Conservation (phyloP, 75 land plant genomes). For the Isoetes taiwanensis region DNA sequence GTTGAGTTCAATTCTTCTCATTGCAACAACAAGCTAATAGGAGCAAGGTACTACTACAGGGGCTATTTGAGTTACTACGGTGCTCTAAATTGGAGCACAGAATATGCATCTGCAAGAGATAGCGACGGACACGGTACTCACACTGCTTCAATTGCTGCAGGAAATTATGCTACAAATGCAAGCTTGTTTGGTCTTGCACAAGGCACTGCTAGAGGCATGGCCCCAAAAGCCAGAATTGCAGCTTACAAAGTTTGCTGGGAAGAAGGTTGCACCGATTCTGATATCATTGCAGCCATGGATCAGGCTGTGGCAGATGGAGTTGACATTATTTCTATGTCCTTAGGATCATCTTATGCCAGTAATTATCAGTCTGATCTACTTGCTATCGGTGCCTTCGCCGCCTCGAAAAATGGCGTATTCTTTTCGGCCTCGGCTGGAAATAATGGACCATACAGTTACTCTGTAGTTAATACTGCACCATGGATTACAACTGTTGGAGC, state of each 20-base stretch:
- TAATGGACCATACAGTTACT: conserved; percentile 35
- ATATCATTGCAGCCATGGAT: conserved; percentile 67
- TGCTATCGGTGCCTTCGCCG: conserved; percentile 51
- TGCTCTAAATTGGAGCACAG: conserved; percentile 31
- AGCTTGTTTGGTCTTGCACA: conserved; percentile 48
- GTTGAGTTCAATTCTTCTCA: conserved; percentile 40
- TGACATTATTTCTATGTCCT: conserved; percentile 50
- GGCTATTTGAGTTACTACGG: conserved; percentile 49
- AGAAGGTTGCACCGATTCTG: conserved; percentile 47
- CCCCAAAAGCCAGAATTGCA: conserved; percentile 52
- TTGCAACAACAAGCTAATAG: conserved; percentile 79
- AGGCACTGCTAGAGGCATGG: conserved; percentile 55
- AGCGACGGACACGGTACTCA: conserved; percentile 77
- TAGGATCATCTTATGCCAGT: conserved; percentile 25
- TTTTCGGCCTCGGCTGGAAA: conserved; percentile 55
- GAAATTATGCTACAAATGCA: conserved; percentile 28
- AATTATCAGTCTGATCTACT: conserved; percentile 20
- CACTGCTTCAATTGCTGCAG: conserved; percentile 63
- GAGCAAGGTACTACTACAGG: conserved; percentile 55
- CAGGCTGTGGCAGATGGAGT: conserved; percentile 72
- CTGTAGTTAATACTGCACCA: conserved; percentile 52
- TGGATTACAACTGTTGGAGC: conserved; percentile 82
- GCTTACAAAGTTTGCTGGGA: conserved; percentile 82
- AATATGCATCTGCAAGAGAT: conserved; percentile 52
- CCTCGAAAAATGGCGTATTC: conserved; percentile 26